phyloP scores from a whole-genome alignment of 768 basidiomycete species.

The Scleroderma citrinum region DNA sequence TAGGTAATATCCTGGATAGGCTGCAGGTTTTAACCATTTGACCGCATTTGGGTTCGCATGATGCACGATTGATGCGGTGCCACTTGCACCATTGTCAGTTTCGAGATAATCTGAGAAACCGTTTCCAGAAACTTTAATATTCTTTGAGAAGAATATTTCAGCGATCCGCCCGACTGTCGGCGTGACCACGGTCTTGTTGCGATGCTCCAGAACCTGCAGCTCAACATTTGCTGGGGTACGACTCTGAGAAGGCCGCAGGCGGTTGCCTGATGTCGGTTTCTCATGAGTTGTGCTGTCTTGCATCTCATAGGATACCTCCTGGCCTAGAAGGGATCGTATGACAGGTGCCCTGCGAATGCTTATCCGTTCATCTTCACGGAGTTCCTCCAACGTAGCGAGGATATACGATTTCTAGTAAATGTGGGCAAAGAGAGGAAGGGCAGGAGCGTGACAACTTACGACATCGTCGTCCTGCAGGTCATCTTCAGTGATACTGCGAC shows the following conservation, averaged over 20 bases:
- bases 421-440: background rate
- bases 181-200: constrained; percentile 37
- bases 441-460: constrained; percentile 30
- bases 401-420: constrained; percentile 40
- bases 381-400: constrained; percentile 31
- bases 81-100: constrained; percentile 10
- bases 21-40: constrained; percentile 27
- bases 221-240: constrained; percentile 14
- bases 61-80: constrained; percentile 17
- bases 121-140: constrained; percentile 35
- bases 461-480: constrained; percentile 43
- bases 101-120: constrained; percentile 22
- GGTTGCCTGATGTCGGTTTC: constrained; percentile 12
- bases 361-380: constrained; percentile 29
- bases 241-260: constrained; percentile 8
- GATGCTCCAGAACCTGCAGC: constrained; percentile 32
- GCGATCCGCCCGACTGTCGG: constrained; percentile 43
- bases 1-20: constrained; percentile 30
- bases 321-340: constrained; percentile 30
- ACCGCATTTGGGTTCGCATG: constrained; percentile 28
- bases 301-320: constrained; percentile 18
- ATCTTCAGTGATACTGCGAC: constrained; percentile 34
- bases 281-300: constrained; percentile 1
- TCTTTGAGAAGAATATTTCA: constrained; percentile 40
- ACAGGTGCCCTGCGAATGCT: constrained; percentile 36